Base-by-base conservation (phyloP, 2,329 filamentous ascomycete species). In the Trichoderma koningiopsis region DNA sequence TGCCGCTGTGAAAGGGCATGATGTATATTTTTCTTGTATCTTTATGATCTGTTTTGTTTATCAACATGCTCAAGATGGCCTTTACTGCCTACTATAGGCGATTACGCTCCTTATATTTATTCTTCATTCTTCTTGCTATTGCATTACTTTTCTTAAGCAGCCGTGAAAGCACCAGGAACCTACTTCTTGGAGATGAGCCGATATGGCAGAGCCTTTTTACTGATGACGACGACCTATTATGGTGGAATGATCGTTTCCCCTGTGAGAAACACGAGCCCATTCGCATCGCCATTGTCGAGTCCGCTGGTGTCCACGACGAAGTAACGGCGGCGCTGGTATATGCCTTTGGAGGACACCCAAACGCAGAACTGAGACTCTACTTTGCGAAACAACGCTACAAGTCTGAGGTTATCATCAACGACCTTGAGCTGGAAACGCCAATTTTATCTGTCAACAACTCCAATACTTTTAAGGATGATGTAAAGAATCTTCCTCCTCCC, bases 301-400 rank as follows among this genome's bases (percentile, higher is more conserved):
- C 63, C 19, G 63, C 63, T 29, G 63, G 63, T 14, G 63, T 66
- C 27, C 63, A 66, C 3, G 63, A 66, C 40, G 63, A 66, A 40
- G 63, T 66, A 37, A 66, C 63, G 10, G 63, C 63, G 24, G 63
- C 63, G n/a, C 29, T 66, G 63, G 63, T 66, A n/a, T 66, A 66
- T 31, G 63, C 63, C 14, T 66, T 66, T 66, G 63, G 63, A n/a
- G 63, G 63, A 49, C 63, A 66, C 29, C 63, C 63, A 22, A 66
- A 66, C 35, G 63, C 63, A 35, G 63, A 66, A 29, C 22, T 66
- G 27, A 47, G 63, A 22, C 63, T 66, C 24, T 66, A 66, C 13
- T 66, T 66, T 37, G 63, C 63, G n/a, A 29, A 13, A 16, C 63
- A 66, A 27, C 52, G 63, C 33, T 66, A 66, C 53, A 43, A 66